Conservation (phyloP, 305 asterid genomes). For the Ilex paraguariensis region DNA sequence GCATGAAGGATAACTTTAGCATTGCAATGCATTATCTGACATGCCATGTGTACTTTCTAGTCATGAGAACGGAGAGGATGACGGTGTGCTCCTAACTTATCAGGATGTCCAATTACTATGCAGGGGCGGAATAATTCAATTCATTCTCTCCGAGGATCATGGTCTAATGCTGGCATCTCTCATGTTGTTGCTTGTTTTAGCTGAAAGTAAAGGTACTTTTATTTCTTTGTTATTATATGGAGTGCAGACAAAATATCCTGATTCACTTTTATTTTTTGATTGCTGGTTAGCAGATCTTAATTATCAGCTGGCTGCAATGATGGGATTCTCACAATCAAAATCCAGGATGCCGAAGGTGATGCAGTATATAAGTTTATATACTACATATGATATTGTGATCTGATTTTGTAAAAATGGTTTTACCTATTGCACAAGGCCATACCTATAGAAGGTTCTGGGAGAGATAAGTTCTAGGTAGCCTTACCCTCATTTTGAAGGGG, state of each 20-base stretch:
- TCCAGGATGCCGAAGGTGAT: background rate
- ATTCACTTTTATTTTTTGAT: background rate
- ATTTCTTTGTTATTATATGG: background rate
- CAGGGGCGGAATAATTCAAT: slow-evolving; percentile 9
- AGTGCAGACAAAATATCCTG: background rate
- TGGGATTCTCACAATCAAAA: slow-evolving; percentile 12
- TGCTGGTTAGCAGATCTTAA: slow-evolving; percentile 8
- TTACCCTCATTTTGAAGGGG: too few relatives aligned
- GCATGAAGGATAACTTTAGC: too few relatives aligned
- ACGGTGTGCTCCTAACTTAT: too few relatives aligned
- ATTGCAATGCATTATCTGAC: too few relatives aligned
- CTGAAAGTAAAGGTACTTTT: slow-evolving; percentile 17
- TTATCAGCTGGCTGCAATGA: slow-evolving; percentile 7
- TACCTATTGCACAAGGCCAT: too few relatives aligned
- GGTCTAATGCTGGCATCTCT: slow-evolving; percentile 18
- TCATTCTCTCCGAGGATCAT: slow-evolving; percentile 7
- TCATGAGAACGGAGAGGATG: too few relatives aligned
- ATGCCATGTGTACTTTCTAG: too few relatives aligned
- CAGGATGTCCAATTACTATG: background rate
- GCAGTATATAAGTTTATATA: too few relatives aligned
- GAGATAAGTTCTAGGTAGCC: too few relatives aligned
- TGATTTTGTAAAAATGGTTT: too few relatives aligned
- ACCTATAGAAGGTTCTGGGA: too few relatives aligned
- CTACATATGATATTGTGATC: too few relatives aligned
- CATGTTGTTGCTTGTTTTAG: slow-evolving; percentile 13